Evolutionary conservation across 2,329 filamentous ascomycete species (phyloP).

Genomic region (Botrytis elliptica): DNA sequence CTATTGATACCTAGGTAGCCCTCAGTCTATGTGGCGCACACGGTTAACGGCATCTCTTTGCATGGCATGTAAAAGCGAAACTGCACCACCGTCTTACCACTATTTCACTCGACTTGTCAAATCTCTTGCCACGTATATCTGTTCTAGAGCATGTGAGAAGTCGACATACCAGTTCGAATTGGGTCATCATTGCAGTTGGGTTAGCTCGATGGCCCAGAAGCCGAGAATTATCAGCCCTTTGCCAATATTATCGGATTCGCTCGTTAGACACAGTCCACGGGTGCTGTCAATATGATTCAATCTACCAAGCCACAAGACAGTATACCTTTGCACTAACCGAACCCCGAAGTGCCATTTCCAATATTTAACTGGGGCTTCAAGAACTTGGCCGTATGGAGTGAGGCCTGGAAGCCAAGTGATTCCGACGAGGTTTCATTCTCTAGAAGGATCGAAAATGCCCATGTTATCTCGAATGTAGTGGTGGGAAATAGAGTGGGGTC

Average conservation of each 20-base stretch:
- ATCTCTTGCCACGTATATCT: conserved; percentile 24
- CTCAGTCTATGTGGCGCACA: not conserved
- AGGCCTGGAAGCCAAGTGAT: not conserved
- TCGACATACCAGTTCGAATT: not conserved
- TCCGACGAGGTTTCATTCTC: not conserved
- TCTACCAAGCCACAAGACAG: not conserved
- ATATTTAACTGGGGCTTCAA: not conserved
- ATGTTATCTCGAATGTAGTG: not conserved
- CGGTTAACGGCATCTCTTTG: not conserved
- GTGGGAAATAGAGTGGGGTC: not conserved
- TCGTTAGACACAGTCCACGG: no score
- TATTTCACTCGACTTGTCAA: conserved; percentile 13
- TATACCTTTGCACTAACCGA: not conserved
- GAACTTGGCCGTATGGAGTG: not conserved
- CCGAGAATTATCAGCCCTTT: not conserved
- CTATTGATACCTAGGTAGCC: not conserved
- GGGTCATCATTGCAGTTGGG: not conserved
- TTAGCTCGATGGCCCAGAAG: not conserved
- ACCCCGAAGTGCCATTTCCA: not conserved
- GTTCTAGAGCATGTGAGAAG: not conserved
- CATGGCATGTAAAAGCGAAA: not conserved
- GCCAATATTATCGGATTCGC: not conserved
- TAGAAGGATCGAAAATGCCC: no score
- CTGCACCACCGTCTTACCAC: not conserved
- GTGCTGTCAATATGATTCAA: not conserved